Percentiles rank a stretch among this genome's conserved stretches.
Conservation (phyloP, 257 asterid genomes). For the Capsicum chinense region DNA sequence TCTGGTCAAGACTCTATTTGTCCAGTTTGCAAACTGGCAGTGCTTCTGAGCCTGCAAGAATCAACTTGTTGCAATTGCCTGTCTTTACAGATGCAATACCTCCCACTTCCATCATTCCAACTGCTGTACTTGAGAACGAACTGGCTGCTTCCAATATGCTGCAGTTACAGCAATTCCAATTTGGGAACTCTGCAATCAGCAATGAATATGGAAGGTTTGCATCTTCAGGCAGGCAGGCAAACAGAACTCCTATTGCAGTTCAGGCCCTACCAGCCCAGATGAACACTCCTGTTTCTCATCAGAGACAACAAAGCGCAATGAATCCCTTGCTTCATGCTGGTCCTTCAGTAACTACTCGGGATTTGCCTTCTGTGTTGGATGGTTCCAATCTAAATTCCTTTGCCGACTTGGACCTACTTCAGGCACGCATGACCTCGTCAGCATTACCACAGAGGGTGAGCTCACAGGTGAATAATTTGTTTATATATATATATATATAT, state of each 20-base stretch:
- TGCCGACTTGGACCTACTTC: slow-evolving; percentile 39
- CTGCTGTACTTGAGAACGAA: slow-evolving; percentile 42
- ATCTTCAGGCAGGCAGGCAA: slow-evolving; percentile 45
- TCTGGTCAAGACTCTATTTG: slow-evolving; percentile 58
- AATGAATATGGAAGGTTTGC: slow-evolving; percentile 56
- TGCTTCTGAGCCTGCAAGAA: slow-evolving; percentile 36
- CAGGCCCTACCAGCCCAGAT: slow-evolving; percentile 74
- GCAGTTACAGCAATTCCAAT: slow-evolving; percentile 53
- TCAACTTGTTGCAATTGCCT: slow-evolving; percentile 35
- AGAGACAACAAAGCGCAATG: slow-evolving; percentile 39
- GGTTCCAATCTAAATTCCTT: slow-evolving; percentile 32
- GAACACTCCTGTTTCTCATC: slow-evolving; percentile 44
- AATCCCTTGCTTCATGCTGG: slow-evolving; percentile 32
- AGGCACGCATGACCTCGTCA: slow-evolving; percentile 44
- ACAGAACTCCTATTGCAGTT: slow-evolving; percentile 57
- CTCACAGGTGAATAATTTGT: slow-evolving; percentile 43
- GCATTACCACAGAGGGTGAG: slow-evolving; percentile 39
- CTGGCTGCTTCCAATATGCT: slow-evolving; percentile 39
- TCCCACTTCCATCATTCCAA: slow-evolving; percentile 37
- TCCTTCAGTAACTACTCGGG: slow-evolving; percentile 48
- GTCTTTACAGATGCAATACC: slow-evolving; percentile 36
- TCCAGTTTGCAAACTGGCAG: slow-evolving; percentile 39
- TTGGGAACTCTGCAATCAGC: slow-evolving; percentile 41
- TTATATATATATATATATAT: too few relatives aligned
- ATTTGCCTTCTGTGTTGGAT: slow-evolving; percentile 39